These are phyloP conservation scores for Fusarium tuaranense DNA, from an alignment of 2,329 filamentous ascomycete species.

Conservation along the genomic window DNA sequence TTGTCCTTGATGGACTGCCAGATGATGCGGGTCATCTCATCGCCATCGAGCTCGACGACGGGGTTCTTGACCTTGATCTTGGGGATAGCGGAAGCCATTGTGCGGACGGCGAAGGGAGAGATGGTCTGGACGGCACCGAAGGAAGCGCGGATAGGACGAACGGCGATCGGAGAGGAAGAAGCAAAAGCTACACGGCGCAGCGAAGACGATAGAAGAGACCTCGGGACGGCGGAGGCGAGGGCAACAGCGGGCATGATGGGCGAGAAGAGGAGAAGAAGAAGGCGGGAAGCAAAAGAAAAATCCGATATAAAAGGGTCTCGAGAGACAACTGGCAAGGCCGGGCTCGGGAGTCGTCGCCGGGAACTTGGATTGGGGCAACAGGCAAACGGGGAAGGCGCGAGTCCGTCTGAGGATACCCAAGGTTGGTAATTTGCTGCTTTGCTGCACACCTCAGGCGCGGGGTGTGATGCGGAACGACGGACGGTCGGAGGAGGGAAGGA, in stretches of 20 bases:
- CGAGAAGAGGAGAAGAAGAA: conserved; percentile 33
- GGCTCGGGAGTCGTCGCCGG: conserved; percentile 40
- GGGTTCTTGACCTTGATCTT: conserved; percentile 99
- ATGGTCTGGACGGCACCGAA: conserved; percentile 53
- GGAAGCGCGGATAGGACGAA: conserved; percentile 59
- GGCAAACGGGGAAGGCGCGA: conserved; percentile 28
- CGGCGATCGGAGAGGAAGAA: conserved; percentile 38
- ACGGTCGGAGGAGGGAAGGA: conserved; percentile 25
- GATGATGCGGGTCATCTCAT: conserved; percentile 98
- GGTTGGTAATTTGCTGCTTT: conserved; percentile 7
- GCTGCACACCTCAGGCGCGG: conserved; percentile 25
- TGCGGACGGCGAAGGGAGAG: conserved; percentile 74
- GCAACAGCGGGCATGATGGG: conserved; percentile 46
- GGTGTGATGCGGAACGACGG: conserved; percentile 24
- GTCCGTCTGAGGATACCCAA: conserved; percentile 3
- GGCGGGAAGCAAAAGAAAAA: conserved; percentile 40
- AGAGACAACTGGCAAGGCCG: conserved; percentile 29
- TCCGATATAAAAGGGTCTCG: conserved; percentile 39
- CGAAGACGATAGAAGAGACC: conserved; percentile 47
- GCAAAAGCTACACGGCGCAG: conserved; percentile 45
- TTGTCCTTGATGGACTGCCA: conserved; percentile 99
- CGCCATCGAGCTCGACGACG: conserved; percentile 95
- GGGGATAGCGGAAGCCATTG: conserved; percentile 65
- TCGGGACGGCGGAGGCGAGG: conserved; percentile 44
- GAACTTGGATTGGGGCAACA: conserved; percentile 19